A percentile compares a stretch with the other conserved stretches of the same genome.
Conservation (phyloP, 208 protist species). For the Leptomonas pyrrhocoris region DNA sequence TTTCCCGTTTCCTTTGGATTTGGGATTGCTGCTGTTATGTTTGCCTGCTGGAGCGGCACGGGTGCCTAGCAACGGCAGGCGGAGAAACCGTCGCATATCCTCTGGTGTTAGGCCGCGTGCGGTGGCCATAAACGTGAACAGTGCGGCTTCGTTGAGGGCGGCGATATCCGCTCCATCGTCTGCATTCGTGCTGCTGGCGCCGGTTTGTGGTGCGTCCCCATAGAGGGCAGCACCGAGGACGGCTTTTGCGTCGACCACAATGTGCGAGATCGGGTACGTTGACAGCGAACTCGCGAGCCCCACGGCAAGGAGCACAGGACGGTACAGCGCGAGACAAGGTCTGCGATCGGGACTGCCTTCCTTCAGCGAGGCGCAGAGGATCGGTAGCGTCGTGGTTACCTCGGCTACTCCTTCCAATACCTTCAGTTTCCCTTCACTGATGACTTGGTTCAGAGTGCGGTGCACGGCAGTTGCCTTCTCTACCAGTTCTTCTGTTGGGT, state of each 20-base stretch:
- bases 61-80: conserved; percentile 16
- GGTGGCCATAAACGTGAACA: conserved; percentile 54
- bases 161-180: neutral
- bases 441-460: conserved; percentile 4
- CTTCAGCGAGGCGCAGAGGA: conserved; percentile 69
- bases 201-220: neutral
- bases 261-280: conserved; percentile 63
- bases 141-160: conserved; percentile 32
- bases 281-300: conserved; percentile 41
- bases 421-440: conserved; percentile 25
- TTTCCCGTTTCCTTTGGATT: neutral
- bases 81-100: conserved; percentile 49
- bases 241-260: conserved; percentile 41
- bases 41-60: neutral
- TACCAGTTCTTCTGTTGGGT: conserved; percentile 17
- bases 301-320: conserved; percentile 41
- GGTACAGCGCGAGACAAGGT: conserved; percentile 59
- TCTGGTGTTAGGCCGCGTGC: conserved; percentile 48
- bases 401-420: conserved; percentile 33
- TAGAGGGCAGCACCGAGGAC: conserved; percentile 30
- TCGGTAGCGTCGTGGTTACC: conserved; percentile 68
- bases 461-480: conserved; percentile 34
- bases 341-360: conserved; percentile 45
- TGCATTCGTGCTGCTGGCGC: neutral
- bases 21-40: conserved; percentile 3